Conservation (phyloP, 106 monocot genomes). For the Dactylorhiza incarnata region DNA sequence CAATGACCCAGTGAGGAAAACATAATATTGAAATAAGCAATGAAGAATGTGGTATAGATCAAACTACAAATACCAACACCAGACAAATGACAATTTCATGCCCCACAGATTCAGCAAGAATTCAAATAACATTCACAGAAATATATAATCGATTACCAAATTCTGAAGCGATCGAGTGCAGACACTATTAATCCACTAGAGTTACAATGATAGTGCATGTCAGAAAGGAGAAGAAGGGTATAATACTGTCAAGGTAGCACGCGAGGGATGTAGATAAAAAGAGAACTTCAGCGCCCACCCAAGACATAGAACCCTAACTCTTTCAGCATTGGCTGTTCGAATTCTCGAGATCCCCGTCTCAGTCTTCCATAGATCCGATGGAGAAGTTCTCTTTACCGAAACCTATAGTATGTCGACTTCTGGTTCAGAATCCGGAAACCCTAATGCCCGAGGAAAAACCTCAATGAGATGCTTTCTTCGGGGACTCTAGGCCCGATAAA, state of each 20-base stretch:
- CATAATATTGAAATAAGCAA: neutral
- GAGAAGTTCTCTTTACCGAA: neutral
- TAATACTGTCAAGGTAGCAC: slow-evolving; percentile 39
- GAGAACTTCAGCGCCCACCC: slow-evolving; percentile 26
- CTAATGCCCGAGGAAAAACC: neutral
- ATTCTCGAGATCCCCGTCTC: neutral
- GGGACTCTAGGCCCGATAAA: neutral
- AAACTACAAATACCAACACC: no score
- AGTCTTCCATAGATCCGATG: neutral
- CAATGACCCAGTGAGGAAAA: neutral
- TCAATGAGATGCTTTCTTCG: neutral
- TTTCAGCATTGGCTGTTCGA: neutral
- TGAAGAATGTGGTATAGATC: neutral
- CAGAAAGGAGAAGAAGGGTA: neutral
- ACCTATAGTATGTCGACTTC: no score
- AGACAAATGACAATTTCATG: neutral
- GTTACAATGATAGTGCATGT: neutral
- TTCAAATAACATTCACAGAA: neutral
- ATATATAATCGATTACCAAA: neutral
- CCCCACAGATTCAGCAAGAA: neutral
- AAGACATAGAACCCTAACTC: slow-evolving; percentile 26
- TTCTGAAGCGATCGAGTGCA: neutral
- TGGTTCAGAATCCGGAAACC: neutral
- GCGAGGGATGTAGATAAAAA: slow-evolving; percentile 39
- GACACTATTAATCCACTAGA: neutral